Percentiles rank a stretch among this genome's conserved stretches.
phyloP scores from a whole-genome alignment of 1,284 basidiomycete genomes.

The Xanthoconium separans region DNA sequence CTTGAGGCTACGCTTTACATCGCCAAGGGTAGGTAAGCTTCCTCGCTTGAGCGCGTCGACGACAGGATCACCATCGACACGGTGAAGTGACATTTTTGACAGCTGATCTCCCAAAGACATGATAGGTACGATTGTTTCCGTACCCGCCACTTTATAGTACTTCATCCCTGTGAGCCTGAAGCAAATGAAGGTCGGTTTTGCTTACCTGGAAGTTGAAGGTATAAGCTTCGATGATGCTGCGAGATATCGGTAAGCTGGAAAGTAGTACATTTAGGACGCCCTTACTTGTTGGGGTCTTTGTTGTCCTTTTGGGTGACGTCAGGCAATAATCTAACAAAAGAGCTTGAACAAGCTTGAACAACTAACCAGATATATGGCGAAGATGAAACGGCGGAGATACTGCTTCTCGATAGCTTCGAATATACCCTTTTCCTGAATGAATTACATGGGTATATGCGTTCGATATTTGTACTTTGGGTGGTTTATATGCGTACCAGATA shows the following conservation, averaged over 20 bases:
- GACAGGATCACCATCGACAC: slow-evolving; percentile 48
- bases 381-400: slow-evolving; percentile 76
- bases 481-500: slow-evolving; percentile 58
- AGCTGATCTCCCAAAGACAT: slow-evolving; percentile 65
- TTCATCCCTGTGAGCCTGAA: slow-evolving; percentile 28
- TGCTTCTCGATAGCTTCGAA: slow-evolving; percentile 76
- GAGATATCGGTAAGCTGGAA: slow-evolving; percentile 8
- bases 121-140: slow-evolving; percentile 53
- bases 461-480: neutral
- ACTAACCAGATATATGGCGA: slow-evolving; percentile 77
- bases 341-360: slow-evolving; percentile 1
- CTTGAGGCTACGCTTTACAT: slow-evolving; percentile 74
- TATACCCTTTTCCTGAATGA: slow-evolving; percentile 69
- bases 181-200: neutral
- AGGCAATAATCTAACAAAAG: neutral
- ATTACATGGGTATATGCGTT: slow-evolving; percentile 7
- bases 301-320: slow-evolving; percentile 50
- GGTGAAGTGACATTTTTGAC: slow-evolving; percentile 48
- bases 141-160: slow-evolving; percentile 64
- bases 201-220: slow-evolving; percentile 76
- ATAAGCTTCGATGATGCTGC: slow-evolving; percentile 76
- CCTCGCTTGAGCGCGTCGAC: slow-evolving; percentile 54
- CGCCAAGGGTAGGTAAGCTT: slow-evolving; percentile 61
- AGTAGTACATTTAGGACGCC: slow-evolving; percentile 19
- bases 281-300: slow-evolving; percentile 76